Evolutionary conservation across 441 rosid species (phyloP), one percentile per base, ranked within the genome.

Genomic region (Populus hybrid): DNA sequence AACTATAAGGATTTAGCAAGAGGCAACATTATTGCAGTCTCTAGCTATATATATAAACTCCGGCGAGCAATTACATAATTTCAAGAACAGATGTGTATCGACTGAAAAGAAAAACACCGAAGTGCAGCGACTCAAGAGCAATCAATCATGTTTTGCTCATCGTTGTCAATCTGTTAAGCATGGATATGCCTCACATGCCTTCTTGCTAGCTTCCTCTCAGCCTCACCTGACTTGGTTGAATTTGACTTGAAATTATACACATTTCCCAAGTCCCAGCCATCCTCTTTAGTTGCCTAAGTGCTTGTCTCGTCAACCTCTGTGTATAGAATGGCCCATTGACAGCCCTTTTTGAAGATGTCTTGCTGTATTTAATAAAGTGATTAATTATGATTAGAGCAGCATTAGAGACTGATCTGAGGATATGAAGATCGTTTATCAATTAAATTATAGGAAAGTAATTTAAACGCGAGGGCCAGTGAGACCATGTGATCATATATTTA

Each of bases 401-500:
- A 74, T 74, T 75, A 63, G 76, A 79, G 74, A 77, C 24, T 74
- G 40, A 11, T 61, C 78, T 77, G 38, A 26, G 79, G 83, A 81
- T 79, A 67, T 63, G 82, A 71, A 78, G 76, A 80, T 83, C 84
- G 34, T 80, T 12, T 20, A 10, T 50, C 50, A 9, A 26, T 78
- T 81, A 72, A 46, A 75, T 75, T 79, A 72, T 74, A 3, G 14
- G 42, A 0, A 28, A 77, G 24, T 71, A 53, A 76, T 77, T 73
- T 81, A 67, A 77, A 70, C 26, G 50, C 24, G 24, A 79, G 70
- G 64, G 73, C 77, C 78, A 30, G 67, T 28, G 57, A 70, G 74
- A 10, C 75, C 87, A 86, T 84, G 87, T 84, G 87, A 77, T 34
- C 79, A 70, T 82, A 84, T 80, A 84, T 80, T 78, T 82, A 70